Percentiles rank a stretch among this genome's conserved stretches.
Evolutionary conservation across 805 yeast species (phyloP).

Genomic region (Candida mattraensis): DNA sequence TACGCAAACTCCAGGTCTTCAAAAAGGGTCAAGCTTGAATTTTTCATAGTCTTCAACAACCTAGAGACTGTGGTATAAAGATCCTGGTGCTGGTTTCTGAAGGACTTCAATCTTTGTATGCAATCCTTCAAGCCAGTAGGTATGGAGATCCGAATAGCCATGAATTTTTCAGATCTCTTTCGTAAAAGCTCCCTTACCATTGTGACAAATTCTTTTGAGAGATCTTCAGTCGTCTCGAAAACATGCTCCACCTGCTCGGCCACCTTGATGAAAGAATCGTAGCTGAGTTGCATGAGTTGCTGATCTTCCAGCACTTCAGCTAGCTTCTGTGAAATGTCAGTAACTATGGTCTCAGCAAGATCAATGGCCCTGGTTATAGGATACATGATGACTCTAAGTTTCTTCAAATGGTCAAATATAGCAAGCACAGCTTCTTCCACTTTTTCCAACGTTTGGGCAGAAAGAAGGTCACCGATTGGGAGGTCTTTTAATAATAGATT

Average conservation of each 20-base stretch:
- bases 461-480: slow-evolving; percentile 59
- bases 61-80: slow-evolving; percentile 31
- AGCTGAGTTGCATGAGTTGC: slow-evolving; percentile 46
- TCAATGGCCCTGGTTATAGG: slow-evolving; percentile 65
- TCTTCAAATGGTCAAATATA: slow-evolving; percentile 64
- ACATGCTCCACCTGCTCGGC: slow-evolving; percentile 33
- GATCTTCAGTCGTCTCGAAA: slow-evolving; percentile 56
- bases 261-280: slow-evolving; percentile 38
- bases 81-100: slow-evolving; percentile 56
- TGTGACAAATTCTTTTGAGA: slow-evolving; percentile 60
- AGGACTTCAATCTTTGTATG: slow-evolving; percentile 40
- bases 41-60: slow-evolving; percentile 7
- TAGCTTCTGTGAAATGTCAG: slow-evolving; percentile 52
- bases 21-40: slow-evolving; percentile 19
- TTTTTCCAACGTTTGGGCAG: slow-evolving; percentile 45
- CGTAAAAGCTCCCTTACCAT: slow-evolving; percentile 74
- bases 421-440: slow-evolving; percentile 45
- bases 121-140: slow-evolving; percentile 41
- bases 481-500: slow-evolving; percentile 67
- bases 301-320: slow-evolving; percentile 36
- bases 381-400: slow-evolving; percentile 56
- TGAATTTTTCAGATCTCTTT: slow-evolving; percentile 68
- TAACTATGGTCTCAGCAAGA: slow-evolving; percentile 63
- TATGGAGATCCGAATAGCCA: slow-evolving; percentile 60
- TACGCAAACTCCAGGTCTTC: slow-evolving; percentile 43